phyloP scores from a whole-genome alignment of 345 rosid genomes.

The Bruguiera sexangula region DNA sequence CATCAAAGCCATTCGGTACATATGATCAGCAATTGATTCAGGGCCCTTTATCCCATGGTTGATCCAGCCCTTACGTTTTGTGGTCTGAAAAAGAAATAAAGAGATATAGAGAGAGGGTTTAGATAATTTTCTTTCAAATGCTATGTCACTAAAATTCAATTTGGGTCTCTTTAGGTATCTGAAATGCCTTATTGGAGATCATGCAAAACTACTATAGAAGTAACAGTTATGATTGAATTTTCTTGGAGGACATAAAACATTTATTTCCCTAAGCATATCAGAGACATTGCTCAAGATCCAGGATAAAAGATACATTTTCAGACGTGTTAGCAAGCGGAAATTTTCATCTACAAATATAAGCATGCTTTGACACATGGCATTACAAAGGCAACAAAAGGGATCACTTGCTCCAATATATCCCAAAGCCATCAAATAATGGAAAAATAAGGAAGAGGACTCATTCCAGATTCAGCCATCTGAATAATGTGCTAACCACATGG shows the following conservation, averaged over 20 bases:
- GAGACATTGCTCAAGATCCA: neutral
- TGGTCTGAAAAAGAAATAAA: constrained; percentile 12
- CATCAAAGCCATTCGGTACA: constrained; percentile 35
- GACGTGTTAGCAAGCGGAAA: neutral
- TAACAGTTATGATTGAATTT: neutral
- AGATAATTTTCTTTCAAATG: neutral
- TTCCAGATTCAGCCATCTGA: neutral
- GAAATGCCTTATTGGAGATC: neutral
- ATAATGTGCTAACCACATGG: neutral
- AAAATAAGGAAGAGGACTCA: neutral
- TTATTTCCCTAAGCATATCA: neutral
- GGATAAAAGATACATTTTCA: neutral
- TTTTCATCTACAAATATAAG: neutral
- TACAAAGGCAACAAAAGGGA: neutral
- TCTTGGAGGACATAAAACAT: neutral
- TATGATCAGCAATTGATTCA: constrained; percentile 36
- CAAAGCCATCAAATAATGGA: neutral
- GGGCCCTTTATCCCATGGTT: constrained; percentile 33
- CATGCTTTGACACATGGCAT: neutral
- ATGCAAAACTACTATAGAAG: neutral
- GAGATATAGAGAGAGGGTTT: neutral
- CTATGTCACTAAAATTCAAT: neutral
- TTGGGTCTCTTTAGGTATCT: neutral
- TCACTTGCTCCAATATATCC: neutral
- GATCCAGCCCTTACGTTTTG: constrained; percentile 33